Evolutionary conservation across 1,284 basidiomycete genomes (phyloP).

Genomic region (Hymenochaete sp.): DNA sequence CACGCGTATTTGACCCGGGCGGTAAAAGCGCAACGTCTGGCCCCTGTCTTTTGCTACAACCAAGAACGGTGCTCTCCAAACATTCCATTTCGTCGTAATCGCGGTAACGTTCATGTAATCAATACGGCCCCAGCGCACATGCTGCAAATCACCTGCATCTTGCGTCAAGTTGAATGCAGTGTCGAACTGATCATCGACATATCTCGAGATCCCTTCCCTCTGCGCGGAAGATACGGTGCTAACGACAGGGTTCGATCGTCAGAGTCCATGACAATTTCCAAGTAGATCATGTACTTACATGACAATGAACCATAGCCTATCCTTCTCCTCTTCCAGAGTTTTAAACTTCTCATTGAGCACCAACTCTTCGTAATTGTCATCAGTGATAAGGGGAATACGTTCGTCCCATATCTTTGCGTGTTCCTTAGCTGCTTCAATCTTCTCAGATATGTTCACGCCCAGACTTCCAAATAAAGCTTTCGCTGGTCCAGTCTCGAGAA

Average conservation of each 20-base stretch:
- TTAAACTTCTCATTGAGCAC: slow-evolving; percentile 56
- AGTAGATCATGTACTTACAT: slow-evolving; percentile 40
- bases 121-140: slow-evolving; percentile 70
- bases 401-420: slow-evolving; percentile 50
- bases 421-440: slow-evolving; percentile 34
- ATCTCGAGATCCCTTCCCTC: slow-evolving; percentile 56
- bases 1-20: slow-evolving; percentile 50
- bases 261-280: slow-evolving; percentile 6
- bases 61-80: slow-evolving; percentile 71
- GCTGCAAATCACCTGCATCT: slow-evolving; percentile 51
- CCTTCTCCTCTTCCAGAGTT: slow-evolving; percentile 50
- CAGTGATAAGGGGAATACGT: slow-evolving; percentile 64
- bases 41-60: slow-evolving; percentile 61
- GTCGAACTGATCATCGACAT: slow-evolving; percentile 63
- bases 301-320: slow-evolving; percentile 61
- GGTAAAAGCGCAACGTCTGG: slow-evolving; percentile 65
- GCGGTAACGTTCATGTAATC: slow-evolving; percentile 74
- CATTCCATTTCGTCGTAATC: slow-evolving; percentile 69
- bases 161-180: slow-evolving; percentile 54
- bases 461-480: slow-evolving; percentile 42
- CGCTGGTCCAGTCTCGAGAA: slow-evolving; percentile 45
- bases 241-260: slow-evolving; percentile 2
- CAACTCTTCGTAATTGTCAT: slow-evolving; percentile 60
- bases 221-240: slow-evolving; percentile 55
- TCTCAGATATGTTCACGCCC: slow-evolving; percentile 64